phyloP scores from a whole-genome alignment of 2,329 filamentous ascomycete genomes.

The Fusarium sp. region DNA sequence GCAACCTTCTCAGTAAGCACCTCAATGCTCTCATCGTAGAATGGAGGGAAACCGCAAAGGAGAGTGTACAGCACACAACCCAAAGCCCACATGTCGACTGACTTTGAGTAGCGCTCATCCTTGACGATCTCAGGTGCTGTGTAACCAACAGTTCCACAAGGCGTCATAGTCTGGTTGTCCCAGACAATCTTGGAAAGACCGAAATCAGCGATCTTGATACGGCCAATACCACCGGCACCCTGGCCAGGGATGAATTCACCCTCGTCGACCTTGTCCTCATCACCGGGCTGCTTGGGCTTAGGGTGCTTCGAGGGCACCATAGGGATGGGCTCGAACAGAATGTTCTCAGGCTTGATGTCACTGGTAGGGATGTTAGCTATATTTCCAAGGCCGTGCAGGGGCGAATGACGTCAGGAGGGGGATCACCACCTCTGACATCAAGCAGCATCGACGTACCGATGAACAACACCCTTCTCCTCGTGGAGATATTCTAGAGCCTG shows the following conservation, averaged over 20 bases:
- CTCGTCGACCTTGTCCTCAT: constrained; percentile 97
- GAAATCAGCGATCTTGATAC: constrained; percentile 98
- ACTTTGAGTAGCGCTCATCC: constrained; percentile 98
- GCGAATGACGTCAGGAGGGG: constrained; percentile 47
- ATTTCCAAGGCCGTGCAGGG: constrained; percentile 32
- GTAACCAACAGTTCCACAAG: constrained; percentile 98
- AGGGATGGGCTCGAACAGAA: constrained; percentile 89
- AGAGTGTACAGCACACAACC: constrained; percentile 97
- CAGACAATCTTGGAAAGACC: constrained; percentile 97
- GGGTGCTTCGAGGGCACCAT: constrained; percentile 83
- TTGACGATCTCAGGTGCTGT: constrained; percentile 99
- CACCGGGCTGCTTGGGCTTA: constrained; percentile 84
- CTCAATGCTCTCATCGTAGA: constrained; percentile 98
- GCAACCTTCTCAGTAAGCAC: constrained; percentile 98
- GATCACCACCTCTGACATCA: constrained; percentile 28
- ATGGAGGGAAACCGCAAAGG: constrained; percentile 96
- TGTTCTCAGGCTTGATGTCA: constrained; percentile 98
- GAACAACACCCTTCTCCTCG: constrained; percentile 93
- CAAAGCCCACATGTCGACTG: constrained; percentile 98
- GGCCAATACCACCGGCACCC: constrained; percentile 89
- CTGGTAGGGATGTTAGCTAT: constrained; percentile 58
- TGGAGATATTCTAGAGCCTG: constrained; percentile 93
- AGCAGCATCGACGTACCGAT: constrained; percentile 74
- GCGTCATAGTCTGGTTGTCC: constrained; percentile 98
- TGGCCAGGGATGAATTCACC: constrained; percentile 87